Percentiles rank a stretch among this genome's conserved stretches.
Conservation (phyloP, 2,329 filamentous ascomycete genomes). For the Calonectria henricotiae region DNA sequence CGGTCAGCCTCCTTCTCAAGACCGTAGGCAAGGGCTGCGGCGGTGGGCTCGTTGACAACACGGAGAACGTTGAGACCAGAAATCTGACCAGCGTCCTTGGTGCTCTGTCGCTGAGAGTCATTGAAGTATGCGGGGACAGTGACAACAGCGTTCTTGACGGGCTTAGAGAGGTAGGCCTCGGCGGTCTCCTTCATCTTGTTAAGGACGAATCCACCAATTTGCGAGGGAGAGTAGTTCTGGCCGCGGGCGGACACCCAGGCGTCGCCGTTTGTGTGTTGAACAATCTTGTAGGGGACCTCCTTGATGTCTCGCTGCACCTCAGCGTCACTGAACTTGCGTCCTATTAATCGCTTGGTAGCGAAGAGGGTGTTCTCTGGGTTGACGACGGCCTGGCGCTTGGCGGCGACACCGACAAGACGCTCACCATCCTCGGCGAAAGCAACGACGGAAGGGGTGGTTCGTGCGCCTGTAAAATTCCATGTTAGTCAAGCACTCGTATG, state of each 20-base stretch:
- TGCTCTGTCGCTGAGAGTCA: conserved; percentile 97
- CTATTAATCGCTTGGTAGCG: conserved; percentile 98
- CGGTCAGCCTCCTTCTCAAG: conserved; percentile 94
- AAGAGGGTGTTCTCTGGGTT: conserved; percentile 99
- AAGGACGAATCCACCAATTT: conserved; percentile 96
- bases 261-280: conserved; percentile 96
- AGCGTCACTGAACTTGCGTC: conserved; percentile 93
- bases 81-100: conserved; percentile 98
- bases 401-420: conserved; percentile 95
- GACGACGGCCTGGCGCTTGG: conserved; percentile 97
- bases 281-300: conserved; percentile 98
- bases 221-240: conserved; percentile 98
- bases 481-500: conserved; percentile 29
- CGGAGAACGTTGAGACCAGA: conserved; percentile 96
- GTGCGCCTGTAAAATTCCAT: conserved; percentile 54
- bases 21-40: conserved; percentile 95
- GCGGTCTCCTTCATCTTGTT: conserved; percentile 99
- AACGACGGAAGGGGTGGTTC: conserved; percentile 82
- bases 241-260: conserved; percentile 95
- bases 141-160: conserved; percentile 95
- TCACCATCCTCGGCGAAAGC: conserved; percentile 97
- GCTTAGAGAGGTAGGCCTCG: conserved; percentile 91
- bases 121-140: conserved; percentile 99
- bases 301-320: conserved; percentile 98
- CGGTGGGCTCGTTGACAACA: conserved; percentile 98